These are phyloP conservation scores for Eimeria necatrix DNA, from an alignment of 169 alveolate species.

Conservation along the genomic window DNA sequence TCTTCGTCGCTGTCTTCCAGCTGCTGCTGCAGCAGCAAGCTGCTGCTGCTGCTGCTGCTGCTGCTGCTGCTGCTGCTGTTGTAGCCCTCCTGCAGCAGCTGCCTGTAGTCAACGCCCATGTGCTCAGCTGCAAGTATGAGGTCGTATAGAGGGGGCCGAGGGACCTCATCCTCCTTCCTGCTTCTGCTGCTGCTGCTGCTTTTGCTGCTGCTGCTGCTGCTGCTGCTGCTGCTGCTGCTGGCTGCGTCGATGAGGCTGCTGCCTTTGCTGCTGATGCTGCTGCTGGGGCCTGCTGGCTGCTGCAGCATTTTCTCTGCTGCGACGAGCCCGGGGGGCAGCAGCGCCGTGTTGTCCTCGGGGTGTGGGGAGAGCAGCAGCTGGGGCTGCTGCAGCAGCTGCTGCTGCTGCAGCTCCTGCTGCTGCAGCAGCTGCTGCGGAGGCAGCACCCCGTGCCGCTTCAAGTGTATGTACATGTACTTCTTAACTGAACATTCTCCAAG, in stretches of 20 bases:
- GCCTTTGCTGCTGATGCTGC: not conserved
- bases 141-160: conserved; percentile 45
- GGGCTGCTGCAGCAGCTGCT: not conserved
- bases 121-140: conserved; percentile 71
- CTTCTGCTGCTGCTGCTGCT: not conserved
- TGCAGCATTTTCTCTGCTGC: conserved; percentile 69
- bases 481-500: conserved; percentile 75
- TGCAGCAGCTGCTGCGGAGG: conserved; percentile 74
- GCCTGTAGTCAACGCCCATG: conserved; percentile 46
- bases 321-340: not conserved
- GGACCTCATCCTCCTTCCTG: not conserved
- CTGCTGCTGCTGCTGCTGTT: not conserved
- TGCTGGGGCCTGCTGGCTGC: conserved; percentile 40
- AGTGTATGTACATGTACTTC: conserved; percentile 48
- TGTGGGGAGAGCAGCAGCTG: not conserved
- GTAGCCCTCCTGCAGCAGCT: conserved; percentile 10
- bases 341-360: not conserved
- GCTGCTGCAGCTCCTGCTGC: not conserved
- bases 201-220: conserved; percentile 22
- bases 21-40: conserved; percentile 47
- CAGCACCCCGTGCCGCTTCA: conserved; percentile 59
- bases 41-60: conserved; percentile 18
- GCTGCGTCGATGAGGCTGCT: conserved; percentile 14
- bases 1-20: conserved; percentile 15
- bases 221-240: conserved; percentile 3